Conservation (phyloP, 1,139 yeast genomes). For the Taphrina betulina region DNA sequence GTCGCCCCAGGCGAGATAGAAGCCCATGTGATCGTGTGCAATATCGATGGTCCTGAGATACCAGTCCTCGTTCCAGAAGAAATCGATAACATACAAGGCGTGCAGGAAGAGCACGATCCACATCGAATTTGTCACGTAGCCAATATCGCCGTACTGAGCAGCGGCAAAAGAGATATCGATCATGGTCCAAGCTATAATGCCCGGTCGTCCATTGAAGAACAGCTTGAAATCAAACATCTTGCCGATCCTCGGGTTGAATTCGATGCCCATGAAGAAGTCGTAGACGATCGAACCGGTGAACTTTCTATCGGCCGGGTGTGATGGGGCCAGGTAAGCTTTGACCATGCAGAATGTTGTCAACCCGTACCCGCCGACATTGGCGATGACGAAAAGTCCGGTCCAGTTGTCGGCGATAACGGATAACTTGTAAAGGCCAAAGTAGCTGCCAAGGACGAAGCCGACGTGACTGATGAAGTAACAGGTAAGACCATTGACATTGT, state of each 20-base stretch:
- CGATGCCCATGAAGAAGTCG: conserved; percentile 97
- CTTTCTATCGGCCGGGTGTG: conserved; percentile 33
- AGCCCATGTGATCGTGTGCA: conserved; percentile 97
- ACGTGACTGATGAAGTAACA: conserved; percentile 33
- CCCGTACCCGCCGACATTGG: conserved; percentile 32
- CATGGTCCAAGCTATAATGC: conserved; percentile 79
- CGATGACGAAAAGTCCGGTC: conserved; percentile 30
- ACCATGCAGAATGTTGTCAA: conserved; percentile 31
- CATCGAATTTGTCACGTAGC: conserved; percentile 69
- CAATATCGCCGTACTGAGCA: conserved; percentile 65
- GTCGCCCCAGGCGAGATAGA: conserved; percentile 93
- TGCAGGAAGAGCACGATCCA: conserved; percentile 67
- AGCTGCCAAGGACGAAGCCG: conserved; percentile 20
- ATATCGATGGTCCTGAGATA: conserved; percentile 89
- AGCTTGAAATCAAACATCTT: conserved; percentile 74
- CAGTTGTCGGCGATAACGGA: conserved; percentile 33
- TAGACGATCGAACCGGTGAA: conserved; percentile 31
- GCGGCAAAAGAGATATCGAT: conserved; percentile 78
- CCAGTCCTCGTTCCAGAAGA: conserved; percentile 49
- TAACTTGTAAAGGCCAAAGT: conserved; percentile 23
- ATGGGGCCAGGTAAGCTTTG: conserved; percentile 34
- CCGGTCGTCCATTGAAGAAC: conserved; percentile 92
- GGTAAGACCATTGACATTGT: conserved; percentile 34
- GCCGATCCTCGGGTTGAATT: conserved; percentile 86
- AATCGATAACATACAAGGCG: conserved; percentile 84